Evolutionary conservation across 139 green algal species (phyloP), one percentile per base, ranked within the genome.

Genomic region (Ulvella scutata): DNA sequence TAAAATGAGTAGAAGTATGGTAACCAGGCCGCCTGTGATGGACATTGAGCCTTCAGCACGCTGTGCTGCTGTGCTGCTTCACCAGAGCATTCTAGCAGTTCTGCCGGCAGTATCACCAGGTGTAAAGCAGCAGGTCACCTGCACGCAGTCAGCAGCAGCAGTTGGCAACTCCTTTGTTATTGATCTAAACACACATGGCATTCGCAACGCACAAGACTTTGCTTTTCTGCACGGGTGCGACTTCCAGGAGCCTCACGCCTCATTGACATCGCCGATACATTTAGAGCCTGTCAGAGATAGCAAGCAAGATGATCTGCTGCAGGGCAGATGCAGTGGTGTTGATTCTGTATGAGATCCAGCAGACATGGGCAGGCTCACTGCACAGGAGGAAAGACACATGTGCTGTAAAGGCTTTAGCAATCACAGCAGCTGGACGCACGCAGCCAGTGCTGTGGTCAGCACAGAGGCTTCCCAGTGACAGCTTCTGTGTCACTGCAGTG

Each of bases 141-240:
- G 75, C 31, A 7, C 77, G 62, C 39, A 38, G 78, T 67, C 44
- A 7, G 61, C 82, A 4, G 82, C 82, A 0, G 79, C 82, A 3
- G 75, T 96, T 1, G 89, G 82, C 33, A 93, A 89, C 80, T 85
- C 82, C 76, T 95, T 90, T 76, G 23, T 96, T 31, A 80, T 93
- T 31, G 84, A 90, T 62, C 79, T 94, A 36, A 73, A 62, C 3
- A 88, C 86, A 44, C 74, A 87, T 44, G 84, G 82, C 36, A 88
- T 93, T 31, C 36, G 35, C 20, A 76, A 90, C 77, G 88, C 95
- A 17, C 77, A 84, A 17, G 87, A 95, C 76, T 80, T 82, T 0
- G 82, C 80, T 1, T 96, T 97, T 74, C 85, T 97, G 43, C 88
- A 96, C 74, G 90, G 91, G 21, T 97, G 93, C 81, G 92, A 61